Evolutionary conservation across 1,284 basidiomycete species (phyloP).

Genomic region (Ustilago sp.): DNA sequence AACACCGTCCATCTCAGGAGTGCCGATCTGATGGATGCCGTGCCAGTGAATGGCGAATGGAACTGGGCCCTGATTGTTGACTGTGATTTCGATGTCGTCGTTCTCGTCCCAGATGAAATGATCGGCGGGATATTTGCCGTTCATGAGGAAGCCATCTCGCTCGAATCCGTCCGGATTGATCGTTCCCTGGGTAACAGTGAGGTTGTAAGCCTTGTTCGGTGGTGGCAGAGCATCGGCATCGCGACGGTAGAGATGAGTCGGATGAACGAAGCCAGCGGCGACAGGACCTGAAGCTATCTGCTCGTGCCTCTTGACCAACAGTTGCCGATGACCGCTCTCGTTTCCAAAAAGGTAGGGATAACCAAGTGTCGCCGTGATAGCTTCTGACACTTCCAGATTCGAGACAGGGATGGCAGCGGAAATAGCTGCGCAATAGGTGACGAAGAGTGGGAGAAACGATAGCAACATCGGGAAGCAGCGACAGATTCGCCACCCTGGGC

Average conservation of each 20-base stretch:
- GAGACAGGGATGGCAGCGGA: constrained; percentile 18
- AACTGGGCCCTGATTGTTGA: constrained; percentile 44
- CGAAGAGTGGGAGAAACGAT: constrained; percentile 9
- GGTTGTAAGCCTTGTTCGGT: constrained; percentile 42
- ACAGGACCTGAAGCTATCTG: constrained; percentile 34
- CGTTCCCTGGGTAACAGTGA: constrained; percentile 37
- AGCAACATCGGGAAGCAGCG: not conserved
- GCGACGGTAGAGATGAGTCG: constrained; percentile 40
- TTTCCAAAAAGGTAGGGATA: not conserved
- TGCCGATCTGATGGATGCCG: constrained; percentile 55
- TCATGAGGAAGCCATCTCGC: constrained; percentile 51
- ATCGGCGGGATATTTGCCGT: constrained; percentile 47
- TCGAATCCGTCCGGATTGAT: constrained; percentile 52
- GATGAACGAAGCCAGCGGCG: constrained; percentile 37
- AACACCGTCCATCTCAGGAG: constrained; percentile 58
- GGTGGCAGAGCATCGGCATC: constrained; percentile 36
- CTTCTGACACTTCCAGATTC: not conserved
- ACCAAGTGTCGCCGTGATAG: not conserved
- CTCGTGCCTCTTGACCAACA: constrained; percentile 31
- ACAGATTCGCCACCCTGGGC: not conserved
- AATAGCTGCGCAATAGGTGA: not conserved
- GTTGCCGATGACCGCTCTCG: constrained; percentile 18
- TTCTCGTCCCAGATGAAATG: constrained; percentile 56
- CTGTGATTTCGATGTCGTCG: constrained; percentile 49
- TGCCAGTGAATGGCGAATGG: constrained; percentile 56